Evolutionary conservation across 225 moss, liverwort and hornwort genomes (phyloP), one percentile per base, ranked within the genome.

Genomic region (Straminergon stramineum): DNA sequence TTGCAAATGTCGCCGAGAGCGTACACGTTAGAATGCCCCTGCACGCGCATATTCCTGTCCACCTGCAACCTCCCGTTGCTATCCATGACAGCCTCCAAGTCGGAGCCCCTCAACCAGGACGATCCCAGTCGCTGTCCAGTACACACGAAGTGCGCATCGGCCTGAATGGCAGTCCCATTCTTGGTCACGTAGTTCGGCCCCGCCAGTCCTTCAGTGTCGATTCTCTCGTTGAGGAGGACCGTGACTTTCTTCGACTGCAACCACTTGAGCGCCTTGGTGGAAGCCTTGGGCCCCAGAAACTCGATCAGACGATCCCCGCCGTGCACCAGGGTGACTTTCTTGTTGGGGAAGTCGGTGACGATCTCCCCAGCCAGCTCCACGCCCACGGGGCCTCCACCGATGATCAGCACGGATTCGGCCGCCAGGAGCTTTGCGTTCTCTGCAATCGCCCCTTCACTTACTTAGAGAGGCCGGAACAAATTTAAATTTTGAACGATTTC

Each of bases 351-450:
- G 75, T 98, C 98, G 10, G 94, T 95, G 22, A 95, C 94, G 87
- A 97, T 93, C 89, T 98, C 98, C 9, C 93, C 98, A 6, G 96
- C 98, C 12, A 98, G 88, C 86, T 98, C 98, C 79, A 98, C 95
- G 55, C 97, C 98, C 58, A 96, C 96, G 1, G 98, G 97, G 20
- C 98, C 97, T 37, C 97, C 98, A 75, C 97, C 97, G 34, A 98
- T 91, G 24, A 98, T 97, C 20, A 98, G 92, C 85, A 98, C 92
- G 15, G 95, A 91, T 41, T 95, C 88, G 20, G 97, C 97, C 37
- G 89, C 95, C 30, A 88, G 22, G 34, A 98, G 91, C 73, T 93
- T 94, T 32, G 91, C 83, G 86, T 97, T 95, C 80, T 93, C 98
- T 98, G 95, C 84, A 75, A 35, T n/a, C 53, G 68, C 83, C 37